Evolutionary conservation across 129 eudicot genomes (phyloP).

Genomic region (Arctium lappa): DNA sequence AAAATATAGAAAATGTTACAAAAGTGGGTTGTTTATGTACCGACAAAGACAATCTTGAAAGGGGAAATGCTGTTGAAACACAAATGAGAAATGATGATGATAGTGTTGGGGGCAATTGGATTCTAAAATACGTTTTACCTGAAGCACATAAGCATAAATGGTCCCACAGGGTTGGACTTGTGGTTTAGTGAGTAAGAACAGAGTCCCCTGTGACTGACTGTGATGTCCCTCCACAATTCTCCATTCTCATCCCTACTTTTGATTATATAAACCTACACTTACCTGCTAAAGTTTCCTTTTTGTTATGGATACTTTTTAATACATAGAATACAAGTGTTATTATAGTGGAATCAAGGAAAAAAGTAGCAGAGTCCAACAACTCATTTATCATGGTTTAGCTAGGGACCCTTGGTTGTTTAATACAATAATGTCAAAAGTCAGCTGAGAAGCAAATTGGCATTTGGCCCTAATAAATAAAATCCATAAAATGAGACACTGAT

Average conservation of each 20-base stretch:
- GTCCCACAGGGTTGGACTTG: slow-evolving; percentile 20
- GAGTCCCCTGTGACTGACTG: neutral
- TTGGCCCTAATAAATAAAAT: neutral
- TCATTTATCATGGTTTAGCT: neutral
- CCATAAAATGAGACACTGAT: neutral
- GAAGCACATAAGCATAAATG: slow-evolving; percentile 6
- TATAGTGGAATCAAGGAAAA: neutral
- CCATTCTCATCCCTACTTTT: slow-evolving; percentile 1
- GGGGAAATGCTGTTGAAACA: neutral
- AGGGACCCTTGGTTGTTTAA: neutral
- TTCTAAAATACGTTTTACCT: slow-evolving; percentile 27
- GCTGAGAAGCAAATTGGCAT: neutral
- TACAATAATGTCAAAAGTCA: neutral
- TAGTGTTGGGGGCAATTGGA: slow-evolving; percentile 29
- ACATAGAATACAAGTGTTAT: neutral
- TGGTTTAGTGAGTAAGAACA: neutral
- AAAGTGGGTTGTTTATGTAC: neutral
- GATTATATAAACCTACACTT: slow-evolving; percentile 2
- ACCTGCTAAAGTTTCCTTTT: slow-evolving; percentile 26
- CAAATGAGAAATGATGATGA: slow-evolving; percentile 11
- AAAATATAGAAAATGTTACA: neutral
- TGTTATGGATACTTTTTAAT: neutral
- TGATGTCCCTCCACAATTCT: slow-evolving; percentile 2
- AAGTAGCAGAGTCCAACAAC: neutral
- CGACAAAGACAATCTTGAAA: neutral